Percentiles rank a stretch among this genome's conserved stretches.
These are phyloP conservation scores for Breynia disticha DNA, from an alignment of 441 rosid species.

Conservation along the genomic window DNA sequence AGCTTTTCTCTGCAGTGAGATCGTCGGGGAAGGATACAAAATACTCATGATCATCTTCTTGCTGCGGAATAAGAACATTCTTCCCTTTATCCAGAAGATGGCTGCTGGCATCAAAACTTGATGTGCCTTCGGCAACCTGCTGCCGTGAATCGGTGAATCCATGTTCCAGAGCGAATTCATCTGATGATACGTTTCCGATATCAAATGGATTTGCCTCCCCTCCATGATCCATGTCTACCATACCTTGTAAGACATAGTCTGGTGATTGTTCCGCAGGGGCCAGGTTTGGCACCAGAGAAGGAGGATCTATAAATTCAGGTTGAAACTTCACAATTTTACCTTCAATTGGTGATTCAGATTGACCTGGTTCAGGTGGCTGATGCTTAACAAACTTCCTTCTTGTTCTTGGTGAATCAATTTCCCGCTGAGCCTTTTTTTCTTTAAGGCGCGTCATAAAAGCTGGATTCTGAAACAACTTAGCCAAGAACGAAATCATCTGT, in stretches of 20 bases:
- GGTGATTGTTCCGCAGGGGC: constrained; percentile 17
- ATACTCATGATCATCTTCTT: constrained; percentile 31
- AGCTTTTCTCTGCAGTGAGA: constrained; percentile 20
- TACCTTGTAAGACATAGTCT: constrained; percentile 26
- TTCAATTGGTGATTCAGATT: constrained; percentile 27
- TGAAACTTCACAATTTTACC: constrained; percentile 37
- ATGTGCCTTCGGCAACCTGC: constrained; percentile 27
- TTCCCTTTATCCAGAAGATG: constrained; percentile 36
- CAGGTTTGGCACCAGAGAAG: constrained; percentile 21
- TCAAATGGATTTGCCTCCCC: constrained; percentile 22
- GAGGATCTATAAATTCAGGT: constrained; percentile 26
- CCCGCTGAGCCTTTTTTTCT: constrained; percentile 42
- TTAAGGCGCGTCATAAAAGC: constrained; percentile 42
- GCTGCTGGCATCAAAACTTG: constrained; percentile 17
- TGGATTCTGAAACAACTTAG: constrained; percentile 61
- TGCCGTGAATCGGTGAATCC: constrained; percentile 12
- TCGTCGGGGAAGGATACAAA: constrained; percentile 35
- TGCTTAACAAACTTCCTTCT: constrained; percentile 57
- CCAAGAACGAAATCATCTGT: constrained; percentile 74
- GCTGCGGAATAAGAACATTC: constrained; percentile 28
- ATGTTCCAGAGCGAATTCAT: constrained; percentile 13
- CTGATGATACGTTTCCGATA: constrained; percentile 17
- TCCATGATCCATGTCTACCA: constrained; percentile 21
- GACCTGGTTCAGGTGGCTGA: constrained; percentile 30
- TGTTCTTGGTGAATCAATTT: constrained; percentile 30